phyloP scores from a whole-genome alignment of 495 filamentous ascomycete species.

The Penicillium lividum region DNA sequence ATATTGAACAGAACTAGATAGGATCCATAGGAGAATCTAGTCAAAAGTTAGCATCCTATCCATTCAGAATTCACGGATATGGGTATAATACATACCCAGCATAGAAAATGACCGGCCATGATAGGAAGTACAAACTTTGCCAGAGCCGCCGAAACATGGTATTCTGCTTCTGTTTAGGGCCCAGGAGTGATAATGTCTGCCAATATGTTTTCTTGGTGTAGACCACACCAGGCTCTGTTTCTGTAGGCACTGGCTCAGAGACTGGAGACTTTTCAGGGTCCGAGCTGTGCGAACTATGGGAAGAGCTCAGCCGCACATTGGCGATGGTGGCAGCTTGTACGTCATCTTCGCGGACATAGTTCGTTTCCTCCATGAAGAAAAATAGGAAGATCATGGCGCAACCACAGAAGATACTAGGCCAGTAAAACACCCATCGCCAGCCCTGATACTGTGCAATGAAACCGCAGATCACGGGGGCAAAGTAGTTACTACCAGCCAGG shows the following conservation, averaged over 20 bases:
- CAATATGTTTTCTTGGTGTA: conserved; percentile 47
- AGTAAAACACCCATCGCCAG: conserved; percentile 66
- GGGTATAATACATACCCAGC: conserved; percentile 43
- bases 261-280: conserved; percentile 27
- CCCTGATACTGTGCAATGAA: conserved; percentile 67
- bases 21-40: conserved; percentile 60
- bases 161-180: conserved; percentile 47
- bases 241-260: conserved; percentile 16
- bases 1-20: conserved; percentile 69
- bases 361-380: conserved; percentile 72
- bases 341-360: conserved; percentile 48
- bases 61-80: background rate
- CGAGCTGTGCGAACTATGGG: conserved; percentile 14
- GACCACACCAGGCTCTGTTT: conserved; percentile 25
- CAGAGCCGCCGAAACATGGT: conserved; percentile 49
- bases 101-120: conserved; percentile 66
- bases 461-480: conserved; percentile 65
- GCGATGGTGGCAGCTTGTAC: conserved; percentile 11
- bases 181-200: conserved; percentile 55
- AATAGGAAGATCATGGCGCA: conserved; percentile 59
- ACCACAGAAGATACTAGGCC: conserved; percentile 62
- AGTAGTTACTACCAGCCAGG: conserved; percentile 63
- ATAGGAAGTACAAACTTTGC: conserved; percentile 46
- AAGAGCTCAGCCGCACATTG: conserved; percentile 12
- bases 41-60: conserved; percentile 8